Evolutionary conservation across 352 stramenopile species (phyloP).

Genomic region (Halophytophthora batemanensis): DNA sequence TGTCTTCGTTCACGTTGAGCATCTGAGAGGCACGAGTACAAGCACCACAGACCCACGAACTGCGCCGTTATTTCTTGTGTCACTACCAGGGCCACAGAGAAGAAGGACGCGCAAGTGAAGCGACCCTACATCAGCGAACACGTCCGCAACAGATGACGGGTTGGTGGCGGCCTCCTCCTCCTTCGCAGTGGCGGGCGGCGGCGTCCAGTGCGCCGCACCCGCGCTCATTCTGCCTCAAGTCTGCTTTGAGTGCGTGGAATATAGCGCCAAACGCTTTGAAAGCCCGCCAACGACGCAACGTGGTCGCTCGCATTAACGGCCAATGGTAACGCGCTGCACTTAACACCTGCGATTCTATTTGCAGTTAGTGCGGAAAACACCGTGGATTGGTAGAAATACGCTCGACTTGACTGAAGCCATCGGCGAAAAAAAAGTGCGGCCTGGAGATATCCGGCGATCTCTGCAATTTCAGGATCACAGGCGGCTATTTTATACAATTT

Average conservation of each 20-base stretch:
- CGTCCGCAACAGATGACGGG: constrained; percentile 54
- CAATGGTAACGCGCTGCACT: neutral
- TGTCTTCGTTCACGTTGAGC: constrained; percentile 72
- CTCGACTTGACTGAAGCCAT: no score
- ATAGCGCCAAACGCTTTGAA: constrained; percentile 4
- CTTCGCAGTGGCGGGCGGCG: constrained; percentile 5
- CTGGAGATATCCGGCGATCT: no score
- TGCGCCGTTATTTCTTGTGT: neutral
- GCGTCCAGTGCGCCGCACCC: constrained; percentile 11
- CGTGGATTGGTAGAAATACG: no score
- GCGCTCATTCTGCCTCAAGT: constrained; percentile 14
- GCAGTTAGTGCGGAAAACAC: no score
- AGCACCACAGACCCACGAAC: neutral
- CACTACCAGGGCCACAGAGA: neutral
- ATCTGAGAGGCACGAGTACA: constrained; percentile 35
- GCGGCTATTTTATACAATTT: no score
- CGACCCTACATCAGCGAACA: constrained; percentile 59
- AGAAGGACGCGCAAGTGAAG: neutral
- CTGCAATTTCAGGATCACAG: no score
- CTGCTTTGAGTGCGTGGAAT: constrained; percentile 12
- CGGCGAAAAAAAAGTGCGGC: no score
- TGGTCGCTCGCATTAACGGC: neutral
- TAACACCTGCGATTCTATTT: no score
- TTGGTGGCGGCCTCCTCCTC: constrained; percentile 36
- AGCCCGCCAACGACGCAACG: constrained; percentile 6